Conservation (phyloP, 225 moss, liverwort and hornwort genomes). For the Marchantia polymorpha region DNA sequence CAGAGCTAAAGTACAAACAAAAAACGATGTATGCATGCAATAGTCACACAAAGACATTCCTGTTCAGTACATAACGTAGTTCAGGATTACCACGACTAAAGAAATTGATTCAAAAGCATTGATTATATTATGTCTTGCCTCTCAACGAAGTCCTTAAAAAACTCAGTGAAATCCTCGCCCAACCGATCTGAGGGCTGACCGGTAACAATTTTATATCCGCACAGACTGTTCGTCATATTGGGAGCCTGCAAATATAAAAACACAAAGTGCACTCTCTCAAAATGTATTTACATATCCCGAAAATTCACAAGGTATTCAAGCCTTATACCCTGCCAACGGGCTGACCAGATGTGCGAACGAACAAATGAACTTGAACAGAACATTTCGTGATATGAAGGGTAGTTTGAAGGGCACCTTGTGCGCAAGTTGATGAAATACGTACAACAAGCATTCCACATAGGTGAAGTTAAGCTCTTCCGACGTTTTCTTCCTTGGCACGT, state of each 20-base stretch:
- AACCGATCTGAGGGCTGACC: conserved; percentile 97
- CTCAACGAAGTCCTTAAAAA: conserved; percentile 89
- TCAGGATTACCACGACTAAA: background rate
- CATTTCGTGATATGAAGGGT: background rate
- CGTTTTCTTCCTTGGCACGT: conserved; percentile 71
- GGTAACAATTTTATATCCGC: conserved; percentile 97
- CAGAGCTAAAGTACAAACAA: too few species aligned
- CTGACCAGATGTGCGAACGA: too few species aligned
- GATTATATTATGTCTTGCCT: conserved; percentile 44
- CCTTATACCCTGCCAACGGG: too few species aligned
- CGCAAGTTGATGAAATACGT: conserved; percentile 90
- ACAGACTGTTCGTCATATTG: conserved; percentile 87
- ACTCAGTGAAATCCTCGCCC: conserved; percentile 92
- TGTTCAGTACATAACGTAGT: too few species aligned
- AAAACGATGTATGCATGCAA: too few species aligned
- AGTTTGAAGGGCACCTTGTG: conserved; percentile 57
- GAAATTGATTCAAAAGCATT: background rate
- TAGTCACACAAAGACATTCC: too few species aligned
- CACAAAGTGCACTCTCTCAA: too few species aligned
- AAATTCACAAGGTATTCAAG: too few species aligned
- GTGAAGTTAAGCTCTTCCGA: conserved; percentile 74
- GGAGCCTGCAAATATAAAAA: conserved; percentile 61
- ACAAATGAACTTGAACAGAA: too few species aligned
- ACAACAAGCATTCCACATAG: conserved; percentile 84
- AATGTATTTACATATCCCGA: too few species aligned